Base-by-base conservation (phyloP, 768 basidiomycete genomes). In the Nidularia sp. region DNA sequence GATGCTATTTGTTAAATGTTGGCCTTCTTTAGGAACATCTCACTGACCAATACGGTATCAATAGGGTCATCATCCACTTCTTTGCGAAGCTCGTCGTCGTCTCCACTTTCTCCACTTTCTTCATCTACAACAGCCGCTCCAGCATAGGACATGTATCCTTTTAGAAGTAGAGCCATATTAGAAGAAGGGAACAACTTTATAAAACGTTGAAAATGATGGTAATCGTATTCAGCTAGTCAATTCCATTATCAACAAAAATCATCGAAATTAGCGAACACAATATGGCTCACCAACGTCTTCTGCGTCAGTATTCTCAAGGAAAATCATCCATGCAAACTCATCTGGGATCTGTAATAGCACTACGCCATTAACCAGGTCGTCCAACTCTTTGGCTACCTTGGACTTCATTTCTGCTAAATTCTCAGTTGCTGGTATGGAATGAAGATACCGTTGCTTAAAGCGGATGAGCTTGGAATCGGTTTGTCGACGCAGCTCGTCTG, bases 241-340 rank as follows among this genome's bases (percentile, higher is more conserved):
- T 3, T 29, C 25, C 25, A 29, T 29, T 29, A 29, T 29, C 4
- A 47, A 53, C 34, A 31, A 35, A 9, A 34, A 34, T 54, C 36
- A 55, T 47, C 31, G 13, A 42, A 8, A 47, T 18, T 41, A 41
- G 12, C n/a, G 15, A 55, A 53, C n/a, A 55, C 47, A 49, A 52
- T 18, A 34, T 34, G 25, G 66, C 81, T 61, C 61, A 92, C 93
- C 79, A 6, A 90, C 72, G 4, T 75, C 74, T 29, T 81, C 83
- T 36, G 71, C 77, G 62, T 98, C 86, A 50, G 72, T 80, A 55
- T 82, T 78, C 61, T 98, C 92, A 43, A 98, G 73, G 55, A 77
- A 83, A 3, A 88, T 65, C 29, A 70, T 75, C 96, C 97, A 99
- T 0, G 90, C 93, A 25, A 86, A 64, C 60, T 91, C 86, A 59